These are phyloP conservation scores for Pneumocystis jirovecii DNA, from an alignment of 1,139 yeast genomes.

Conservation along the genomic window DNA sequence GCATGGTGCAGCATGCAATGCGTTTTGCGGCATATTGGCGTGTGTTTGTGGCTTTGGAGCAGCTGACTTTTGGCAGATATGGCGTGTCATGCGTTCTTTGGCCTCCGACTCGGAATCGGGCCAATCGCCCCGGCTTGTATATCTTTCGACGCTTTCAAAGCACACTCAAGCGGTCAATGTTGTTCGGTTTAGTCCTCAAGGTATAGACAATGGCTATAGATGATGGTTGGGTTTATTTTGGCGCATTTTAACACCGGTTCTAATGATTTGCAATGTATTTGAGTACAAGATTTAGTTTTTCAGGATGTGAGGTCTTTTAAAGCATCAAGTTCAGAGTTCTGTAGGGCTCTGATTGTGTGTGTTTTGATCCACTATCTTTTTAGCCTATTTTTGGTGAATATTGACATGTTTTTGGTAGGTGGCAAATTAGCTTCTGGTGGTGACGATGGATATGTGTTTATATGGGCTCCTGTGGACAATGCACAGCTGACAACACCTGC, in stretches of 20 bases:
- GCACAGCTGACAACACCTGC: conserved; percentile 16
- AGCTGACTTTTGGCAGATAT: not conserved
- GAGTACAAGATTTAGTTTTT: too few species aligned
- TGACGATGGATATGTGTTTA: conserved; percentile 75
- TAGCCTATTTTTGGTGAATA: too few species aligned
- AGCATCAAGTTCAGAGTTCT: too few species aligned
- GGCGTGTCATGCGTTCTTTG: not conserved
- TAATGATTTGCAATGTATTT: too few species aligned
- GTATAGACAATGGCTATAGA: conserved; percentile 22
- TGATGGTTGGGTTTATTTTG: too few species aligned
- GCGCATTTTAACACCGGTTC: too few species aligned
- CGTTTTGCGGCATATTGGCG: too few species aligned
- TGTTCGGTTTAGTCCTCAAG: conserved; percentile 61
- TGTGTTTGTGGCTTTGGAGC: too few species aligned
- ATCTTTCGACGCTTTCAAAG: conserved; percentile 60
- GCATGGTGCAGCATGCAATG: conserved; percentile 5
- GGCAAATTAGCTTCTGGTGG: conserved; percentile 72
- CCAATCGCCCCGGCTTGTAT: conserved; percentile 33
- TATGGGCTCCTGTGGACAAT: conserved; percentile 54
- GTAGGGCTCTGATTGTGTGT: too few species aligned
- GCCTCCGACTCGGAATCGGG: conserved; percentile 7
- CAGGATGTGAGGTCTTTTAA: too few species aligned
- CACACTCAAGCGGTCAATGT: conserved; percentile 93
- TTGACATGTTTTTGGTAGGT: conserved; percentile 17
- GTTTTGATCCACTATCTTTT: too few species aligned